Conservation (phyloP, 495 filamentous ascomycete species). For the Neurospora sp. region DNA sequence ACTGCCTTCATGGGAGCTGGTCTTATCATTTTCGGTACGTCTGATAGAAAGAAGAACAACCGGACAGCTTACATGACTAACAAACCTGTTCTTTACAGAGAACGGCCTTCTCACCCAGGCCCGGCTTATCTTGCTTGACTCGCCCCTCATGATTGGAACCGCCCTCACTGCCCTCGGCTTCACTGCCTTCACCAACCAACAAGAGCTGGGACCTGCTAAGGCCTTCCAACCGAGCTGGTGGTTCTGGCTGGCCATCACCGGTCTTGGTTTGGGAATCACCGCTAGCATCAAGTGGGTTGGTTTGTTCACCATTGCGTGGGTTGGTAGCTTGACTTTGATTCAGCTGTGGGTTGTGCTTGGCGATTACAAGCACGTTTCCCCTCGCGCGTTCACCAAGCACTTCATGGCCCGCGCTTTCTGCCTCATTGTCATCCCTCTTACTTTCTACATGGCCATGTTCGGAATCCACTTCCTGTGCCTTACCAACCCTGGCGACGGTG, state of each 20-base stretch:
- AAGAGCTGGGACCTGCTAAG: slow-evolving; percentile 78
- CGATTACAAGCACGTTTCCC: slow-evolving; percentile 70
- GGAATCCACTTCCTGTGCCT: slow-evolving; percentile 90
- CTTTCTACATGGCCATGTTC: slow-evolving; percentile 93
- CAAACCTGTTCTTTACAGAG: slow-evolving; percentile 41
- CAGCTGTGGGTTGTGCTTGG: slow-evolving; percentile 94
- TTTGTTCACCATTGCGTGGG: slow-evolving; percentile 97
- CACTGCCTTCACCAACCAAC: slow-evolving; percentile 90
- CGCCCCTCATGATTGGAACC: slow-evolving; percentile 86
- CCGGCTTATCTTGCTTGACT: slow-evolving; percentile 90
- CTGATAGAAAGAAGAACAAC: slow-evolving; percentile 8
- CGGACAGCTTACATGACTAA: background rate
- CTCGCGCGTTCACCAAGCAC: slow-evolving; percentile 88
- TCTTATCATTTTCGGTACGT: slow-evolving; percentile 79
- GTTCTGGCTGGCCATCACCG: slow-evolving; percentile 91
- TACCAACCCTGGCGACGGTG: slow-evolving; percentile 88
- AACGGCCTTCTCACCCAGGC: slow-evolving; percentile 93
- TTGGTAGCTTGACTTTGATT: slow-evolving; percentile 78
- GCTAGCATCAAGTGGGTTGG: slow-evolving; percentile 98
- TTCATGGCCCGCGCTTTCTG: slow-evolving; percentile 86
- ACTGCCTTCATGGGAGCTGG: slow-evolving; percentile 74
- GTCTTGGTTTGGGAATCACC: slow-evolving; percentile 80
- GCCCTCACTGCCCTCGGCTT: slow-evolving; percentile 86
- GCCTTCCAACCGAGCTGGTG: slow-evolving; percentile 89
- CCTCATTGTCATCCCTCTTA: slow-evolving; percentile 78